These are phyloP conservation scores for Diplocarpon mali DNA, from an alignment of 2,329 filamentous ascomycete species.

Conservation along the genomic window DNA sequence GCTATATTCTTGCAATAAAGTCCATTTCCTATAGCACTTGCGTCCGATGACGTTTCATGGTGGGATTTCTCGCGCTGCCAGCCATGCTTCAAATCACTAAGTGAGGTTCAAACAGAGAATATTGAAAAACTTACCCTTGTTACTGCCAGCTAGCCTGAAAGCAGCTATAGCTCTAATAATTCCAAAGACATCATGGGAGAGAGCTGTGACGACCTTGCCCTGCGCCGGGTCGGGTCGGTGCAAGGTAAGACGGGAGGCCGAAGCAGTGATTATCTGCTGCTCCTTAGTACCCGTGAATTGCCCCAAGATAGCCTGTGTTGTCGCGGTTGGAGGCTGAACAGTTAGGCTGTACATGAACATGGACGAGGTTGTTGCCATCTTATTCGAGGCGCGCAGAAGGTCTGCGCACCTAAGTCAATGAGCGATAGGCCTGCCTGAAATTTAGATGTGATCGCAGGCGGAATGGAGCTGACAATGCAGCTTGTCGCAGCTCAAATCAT, in stretches of 20 bases:
- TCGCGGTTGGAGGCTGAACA: constrained; percentile 80
- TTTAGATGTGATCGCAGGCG: constrained; percentile 1
- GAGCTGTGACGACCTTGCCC: constrained; percentile 74
- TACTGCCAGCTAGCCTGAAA: constrained; percentile 86
- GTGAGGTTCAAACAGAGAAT: constrained; percentile 40
- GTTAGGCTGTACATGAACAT: constrained; percentile 99
- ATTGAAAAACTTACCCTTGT: constrained; percentile 67
- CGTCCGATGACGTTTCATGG: constrained; percentile 21
- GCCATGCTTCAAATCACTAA: constrained; percentile 61
- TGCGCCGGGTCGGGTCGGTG: constrained; percentile 76
- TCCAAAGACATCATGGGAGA: constrained; percentile 91
- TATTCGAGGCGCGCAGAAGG: constrained; percentile 21
- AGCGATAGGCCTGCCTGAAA: background rate
- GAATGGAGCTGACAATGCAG: constrained; percentile 18
- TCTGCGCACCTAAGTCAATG: constrained; percentile 19
- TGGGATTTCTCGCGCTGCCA: constrained; percentile 34
- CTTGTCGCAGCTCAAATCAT: constrained; percentile 20
- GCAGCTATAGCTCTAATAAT: constrained; percentile 84
- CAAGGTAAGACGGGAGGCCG: constrained; percentile 79
- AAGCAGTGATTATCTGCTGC: constrained; percentile 92
- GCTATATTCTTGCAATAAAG: constrained; percentile 13
- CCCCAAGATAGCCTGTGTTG: constrained; percentile 83
- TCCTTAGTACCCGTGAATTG: constrained; percentile 95
- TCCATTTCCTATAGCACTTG: constrained; percentile 9
- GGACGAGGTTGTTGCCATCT: constrained; percentile 93